Percentiles rank a stretch among this genome's conserved stretches.
phyloP scores from a whole-genome alignment of 208 protist genomes.

The Kentomonas sorsogonicus region DNA sequence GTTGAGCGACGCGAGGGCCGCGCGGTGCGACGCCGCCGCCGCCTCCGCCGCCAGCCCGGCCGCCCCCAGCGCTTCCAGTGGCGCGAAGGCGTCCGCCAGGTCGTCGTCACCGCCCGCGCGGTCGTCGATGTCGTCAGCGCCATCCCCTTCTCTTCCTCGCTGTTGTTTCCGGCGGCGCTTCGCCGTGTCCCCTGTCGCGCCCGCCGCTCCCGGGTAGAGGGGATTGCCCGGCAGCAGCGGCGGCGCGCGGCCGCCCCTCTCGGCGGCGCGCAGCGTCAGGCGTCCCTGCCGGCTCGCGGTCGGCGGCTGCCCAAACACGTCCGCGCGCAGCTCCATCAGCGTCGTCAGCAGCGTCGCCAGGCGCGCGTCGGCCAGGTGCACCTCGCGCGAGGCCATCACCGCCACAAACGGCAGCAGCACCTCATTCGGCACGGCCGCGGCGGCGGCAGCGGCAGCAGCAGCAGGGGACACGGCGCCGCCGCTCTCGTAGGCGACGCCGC shows the following conservation, averaged over 20 bases:
- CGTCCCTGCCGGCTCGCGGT: constrained; percentile 41
- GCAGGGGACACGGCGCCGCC: neutral
- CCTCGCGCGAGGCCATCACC: constrained; percentile 61
- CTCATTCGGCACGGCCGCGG: constrained; percentile 53
- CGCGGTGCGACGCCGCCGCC: constrained; percentile 50
- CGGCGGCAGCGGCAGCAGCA: constrained; percentile 11
- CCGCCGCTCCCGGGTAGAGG: too few relatives aligned
- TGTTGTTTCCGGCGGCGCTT: too few relatives aligned
- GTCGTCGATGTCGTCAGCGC: neutral
- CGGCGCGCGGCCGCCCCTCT: constrained; percentile 9
- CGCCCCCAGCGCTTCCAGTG: neutral
- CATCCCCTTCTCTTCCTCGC: too few relatives aligned
- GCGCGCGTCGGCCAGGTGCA: constrained; percentile 47
- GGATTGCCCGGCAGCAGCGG: too few relatives aligned
- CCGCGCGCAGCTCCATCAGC: constrained; percentile 50
- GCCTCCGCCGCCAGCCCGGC: constrained; percentile 17
- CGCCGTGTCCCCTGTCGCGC: too few relatives aligned
- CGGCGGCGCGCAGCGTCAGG: constrained; percentile 21
- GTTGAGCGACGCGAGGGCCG: constrained; percentile 50
- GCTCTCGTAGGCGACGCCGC: too few relatives aligned
- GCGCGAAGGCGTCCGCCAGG: constrained; percentile 20
- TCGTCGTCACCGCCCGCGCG: constrained; percentile 21
- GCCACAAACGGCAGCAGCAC: constrained; percentile 75
- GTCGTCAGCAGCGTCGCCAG: constrained; percentile 53
- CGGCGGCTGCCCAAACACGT: constrained; percentile 86